Evolutionary conservation across 2,329 filamentous ascomycete species (phyloP), one percentile per base, ranked within the genome.

Genomic region (Xylariaceae sp.): DNA sequence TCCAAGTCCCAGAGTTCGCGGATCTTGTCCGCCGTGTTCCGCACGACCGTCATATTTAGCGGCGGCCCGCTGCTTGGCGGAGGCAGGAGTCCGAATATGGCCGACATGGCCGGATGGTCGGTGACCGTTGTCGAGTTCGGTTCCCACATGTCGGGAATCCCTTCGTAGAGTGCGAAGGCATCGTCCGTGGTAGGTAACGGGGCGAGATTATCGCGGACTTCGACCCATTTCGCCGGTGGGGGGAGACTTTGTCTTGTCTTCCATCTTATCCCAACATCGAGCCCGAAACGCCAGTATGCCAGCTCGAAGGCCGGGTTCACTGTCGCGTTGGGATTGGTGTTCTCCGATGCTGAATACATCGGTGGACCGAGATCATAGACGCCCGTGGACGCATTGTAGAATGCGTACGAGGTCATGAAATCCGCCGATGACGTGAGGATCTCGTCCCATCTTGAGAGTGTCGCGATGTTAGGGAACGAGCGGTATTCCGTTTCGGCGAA

Each of bases 261-360:
- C 83, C 83, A 86, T 8, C 70, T 65, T 2, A 75, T 72, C 2
- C 83, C 83, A 1, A 84, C 69, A 23, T 80, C 76, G 13, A 86
- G 74, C 1, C 83, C 83, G 60, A 86, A 86, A 13, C 80, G 76
- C 82, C 82, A 86, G 69, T 86, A 86, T 5, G 82, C 79, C 4
- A 82, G 72, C 71, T 86, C 83, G 58, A 86, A 86, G 0, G 82
- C 78, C 15, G 83, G 81, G 64, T 86, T 86, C 2, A 80, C 67
- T 0, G 82, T 85, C 1, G 66, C 70, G 60, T 85, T 84, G 0
- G 82, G 82, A 9, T 77, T 76, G 0, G 83, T 85, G 63, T 85
- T 86, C 65, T 86, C 83, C 1, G 79, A 76, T 0, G 75, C 77
- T 0, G 76, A 76, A 17, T 78, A 78, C 64, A 78, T 70, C 13